phyloP scores from a whole-genome alignment of 2,329 filamentous ascomycete species.

The Trichoderma polysporum region DNA sequence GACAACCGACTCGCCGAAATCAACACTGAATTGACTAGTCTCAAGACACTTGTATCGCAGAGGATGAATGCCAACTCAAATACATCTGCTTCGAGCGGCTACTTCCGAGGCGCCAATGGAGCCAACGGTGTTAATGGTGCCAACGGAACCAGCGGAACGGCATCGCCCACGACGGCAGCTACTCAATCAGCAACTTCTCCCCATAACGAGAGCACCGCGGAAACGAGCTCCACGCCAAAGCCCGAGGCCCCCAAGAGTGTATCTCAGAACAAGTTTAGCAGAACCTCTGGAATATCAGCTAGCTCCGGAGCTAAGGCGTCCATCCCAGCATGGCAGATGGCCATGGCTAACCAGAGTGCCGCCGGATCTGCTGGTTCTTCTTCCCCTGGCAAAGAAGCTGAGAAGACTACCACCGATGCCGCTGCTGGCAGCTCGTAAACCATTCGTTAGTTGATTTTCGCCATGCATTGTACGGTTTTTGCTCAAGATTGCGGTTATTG shows the following conservation, averaged over 20 bases:
- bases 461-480: constrained; percentile 13
- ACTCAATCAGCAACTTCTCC: constrained; percentile 10
- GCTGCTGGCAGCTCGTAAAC: constrained; percentile 19
- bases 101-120: constrained; percentile 28
- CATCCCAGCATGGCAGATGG: constrained; percentile 80
- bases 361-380: constrained; percentile 13
- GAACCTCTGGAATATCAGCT: constrained; percentile 41
- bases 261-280: constrained; percentile 32
- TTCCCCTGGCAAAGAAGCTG: constrained; percentile 6
- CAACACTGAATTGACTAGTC: constrained; percentile 80
- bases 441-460: background rate
- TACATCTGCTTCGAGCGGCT: constrained; percentile 27
- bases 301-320: constrained; percentile 56
- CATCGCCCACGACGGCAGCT: constrained; percentile 22
- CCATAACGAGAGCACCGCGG: constrained; percentile 24
- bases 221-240: constrained; percentile 29
- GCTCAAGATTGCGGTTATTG: background rate
- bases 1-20: constrained; percentile 82
- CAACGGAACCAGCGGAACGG: constrained; percentile 27
- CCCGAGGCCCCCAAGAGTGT: constrained; percentile 36
- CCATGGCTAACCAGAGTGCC: constrained; percentile 56
- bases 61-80: constrained; percentile 48
- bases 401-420: constrained; percentile 8
- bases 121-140: background rate
- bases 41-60: constrained; percentile 80